Conservation (phyloP, 768 basidiomycete species). For the Phanerochaete carnosa region DNA sequence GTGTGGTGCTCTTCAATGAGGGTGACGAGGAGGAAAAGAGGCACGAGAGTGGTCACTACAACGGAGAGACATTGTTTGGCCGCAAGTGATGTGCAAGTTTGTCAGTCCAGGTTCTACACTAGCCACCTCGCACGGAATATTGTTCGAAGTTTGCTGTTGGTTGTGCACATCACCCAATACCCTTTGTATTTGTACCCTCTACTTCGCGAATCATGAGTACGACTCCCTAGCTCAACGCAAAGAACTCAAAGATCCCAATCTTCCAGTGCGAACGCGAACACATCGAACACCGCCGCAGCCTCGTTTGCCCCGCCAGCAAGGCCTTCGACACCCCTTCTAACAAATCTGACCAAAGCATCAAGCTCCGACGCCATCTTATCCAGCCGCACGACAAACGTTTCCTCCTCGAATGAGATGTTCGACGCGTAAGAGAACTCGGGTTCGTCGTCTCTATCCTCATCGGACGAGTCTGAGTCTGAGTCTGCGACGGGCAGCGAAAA, state of each 20-base stretch:
- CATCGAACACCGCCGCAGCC: conserved; percentile 60
- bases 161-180: too few species aligned
- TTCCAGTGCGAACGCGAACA: conserved; percentile 73
- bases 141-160: too few species aligned
- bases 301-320: conserved; percentile 61
- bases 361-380: conserved; percentile 68
- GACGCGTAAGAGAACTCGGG: conserved; percentile 16
- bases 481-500: conserved; percentile 41
- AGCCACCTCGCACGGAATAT: too few species aligned
- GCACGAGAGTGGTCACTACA: too few species aligned
- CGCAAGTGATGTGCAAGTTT: too few species aligned
- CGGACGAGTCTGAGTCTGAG: conserved; percentile 34
- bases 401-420: conserved; percentile 44
- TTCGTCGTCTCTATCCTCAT: conserved; percentile 30
- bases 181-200: too few species aligned
- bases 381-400: conserved; percentile 45
- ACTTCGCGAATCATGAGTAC: too few species aligned
- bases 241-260: conserved; percentile 63
- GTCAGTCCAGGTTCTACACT: too few species aligned
- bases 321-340: conserved; percentile 67
- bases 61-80: too few species aligned
- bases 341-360: conserved; percentile 66
- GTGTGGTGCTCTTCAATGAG: not conserved
- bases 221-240: too few species aligned
- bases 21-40: not conserved